Conservation (phyloP, 192 early-diverging fungal genomes). For the Backusella psychrophila region DNA sequence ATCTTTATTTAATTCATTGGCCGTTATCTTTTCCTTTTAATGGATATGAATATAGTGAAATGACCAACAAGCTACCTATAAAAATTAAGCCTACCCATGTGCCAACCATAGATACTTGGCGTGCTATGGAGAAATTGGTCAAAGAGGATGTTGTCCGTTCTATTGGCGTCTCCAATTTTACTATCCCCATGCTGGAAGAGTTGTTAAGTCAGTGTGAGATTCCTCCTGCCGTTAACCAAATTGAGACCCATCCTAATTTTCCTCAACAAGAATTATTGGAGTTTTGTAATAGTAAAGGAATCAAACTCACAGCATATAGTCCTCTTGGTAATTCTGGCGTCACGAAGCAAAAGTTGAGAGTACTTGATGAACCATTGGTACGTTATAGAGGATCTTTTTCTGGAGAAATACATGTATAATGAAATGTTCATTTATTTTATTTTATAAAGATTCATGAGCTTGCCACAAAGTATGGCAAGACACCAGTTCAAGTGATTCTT, state of each 20-base stretch:
- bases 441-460: slow-evolving; percentile 42
- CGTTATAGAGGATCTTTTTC: background rate
- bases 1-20: slow-evolving; percentile 86
- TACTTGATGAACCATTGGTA: background rate
- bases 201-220: slow-evolving; percentile 23
- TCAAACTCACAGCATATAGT: slow-evolving; percentile 76
- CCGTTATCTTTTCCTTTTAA: slow-evolving; percentile 54
- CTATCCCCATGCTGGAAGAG: slow-evolving; percentile 36
- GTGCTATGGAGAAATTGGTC: slow-evolving; percentile 69
- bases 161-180: slow-evolving; percentile 67
- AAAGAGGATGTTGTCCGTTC: slow-evolving; percentile 48
- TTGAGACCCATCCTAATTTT: slow-evolving; percentile 80
- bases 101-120: slow-evolving; percentile 55
- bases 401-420: background rate
- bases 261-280: slow-evolving; percentile 68
- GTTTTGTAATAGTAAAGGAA: slow-evolving; percentile 65
- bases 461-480: slow-evolving; percentile 42
- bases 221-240: slow-evolving; percentile 74
- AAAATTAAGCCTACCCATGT: slow-evolving; percentile 10
- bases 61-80: background rate
- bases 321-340: slow-evolving; percentile 61
- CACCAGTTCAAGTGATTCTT: slow-evolving; percentile 51
- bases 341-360: too few relatives aligned
- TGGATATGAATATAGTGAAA: background rate
- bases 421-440: background rate